phyloP scores from a whole-genome alignment of 2,329 filamentous ascomycete species.

The Aureobasidium subglaciale region DNA sequence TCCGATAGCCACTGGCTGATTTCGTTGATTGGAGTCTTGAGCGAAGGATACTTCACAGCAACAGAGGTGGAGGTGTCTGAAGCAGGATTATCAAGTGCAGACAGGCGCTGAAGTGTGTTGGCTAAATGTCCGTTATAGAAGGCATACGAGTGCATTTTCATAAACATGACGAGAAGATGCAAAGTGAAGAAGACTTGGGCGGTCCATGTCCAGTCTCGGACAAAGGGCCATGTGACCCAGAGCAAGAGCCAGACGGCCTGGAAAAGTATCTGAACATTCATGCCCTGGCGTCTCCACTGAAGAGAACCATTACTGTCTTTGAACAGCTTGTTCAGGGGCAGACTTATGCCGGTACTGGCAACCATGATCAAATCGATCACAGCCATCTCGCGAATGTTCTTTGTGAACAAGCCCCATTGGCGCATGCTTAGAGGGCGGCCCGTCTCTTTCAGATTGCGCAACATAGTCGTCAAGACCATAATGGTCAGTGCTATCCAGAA shows the following conservation, averaged over 20 bases:
- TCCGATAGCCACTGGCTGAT: constrained; percentile 36
- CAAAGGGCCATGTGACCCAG: constrained; percentile 70
- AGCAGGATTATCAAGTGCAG: constrained; percentile 65
- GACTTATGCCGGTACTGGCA: constrained; percentile 59
- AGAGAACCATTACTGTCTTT: constrained; percentile 50
- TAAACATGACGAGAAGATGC: constrained; percentile 83
- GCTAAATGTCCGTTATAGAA: constrained; percentile 97
- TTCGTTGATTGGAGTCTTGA: constrained; percentile 45
- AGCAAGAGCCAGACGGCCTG: constrained; percentile 71
- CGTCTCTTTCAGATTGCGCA: constrained; percentile 90
- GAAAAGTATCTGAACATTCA: constrained; percentile 73
- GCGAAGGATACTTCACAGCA: constrained; percentile 62
- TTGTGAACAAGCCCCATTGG: constrained; percentile 82
- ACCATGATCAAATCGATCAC: constrained; percentile 84
- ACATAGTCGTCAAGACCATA: constrained; percentile 91
- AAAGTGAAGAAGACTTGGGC: constrained; percentile 90
- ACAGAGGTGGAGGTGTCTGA: constrained; percentile 24
- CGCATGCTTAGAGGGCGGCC: constrained; percentile 76
- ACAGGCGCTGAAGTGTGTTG: constrained; percentile 74
- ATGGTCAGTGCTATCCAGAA: constrained; percentile 97
- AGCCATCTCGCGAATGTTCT: constrained; percentile 81
- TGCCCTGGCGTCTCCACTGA: constrained; percentile 71
- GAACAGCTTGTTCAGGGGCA: constrained; percentile 67
- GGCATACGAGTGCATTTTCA: constrained; percentile 99
- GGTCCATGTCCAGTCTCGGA: constrained; percentile 90